Percentiles rank a stretch among this genome's conserved stretches.
Conservation (phyloP, 1,284 basidiomycete genomes). For the Malassezia equina region DNA sequence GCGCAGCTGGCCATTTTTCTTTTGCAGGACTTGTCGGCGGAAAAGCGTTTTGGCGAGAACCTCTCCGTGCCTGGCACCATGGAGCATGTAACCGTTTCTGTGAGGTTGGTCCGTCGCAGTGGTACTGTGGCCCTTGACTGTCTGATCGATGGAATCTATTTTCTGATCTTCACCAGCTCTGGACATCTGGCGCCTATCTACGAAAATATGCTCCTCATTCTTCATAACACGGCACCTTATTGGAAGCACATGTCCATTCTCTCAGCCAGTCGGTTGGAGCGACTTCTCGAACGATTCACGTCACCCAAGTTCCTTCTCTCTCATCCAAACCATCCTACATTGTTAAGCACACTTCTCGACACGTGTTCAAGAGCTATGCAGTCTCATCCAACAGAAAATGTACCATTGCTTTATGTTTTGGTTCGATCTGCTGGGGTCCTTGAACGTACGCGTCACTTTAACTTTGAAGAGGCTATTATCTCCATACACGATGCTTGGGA, state of each 20-base stretch:
- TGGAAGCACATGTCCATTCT: constrained; percentile 66
- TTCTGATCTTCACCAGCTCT: constrained; percentile 68
- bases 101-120: constrained; percentile 14
- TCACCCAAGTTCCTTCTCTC: constrained; percentile 77
- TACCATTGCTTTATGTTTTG: constrained; percentile 76
- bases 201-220: constrained; percentile 68
- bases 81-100: constrained; percentile 21
- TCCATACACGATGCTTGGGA: background rate
- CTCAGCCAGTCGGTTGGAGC: constrained; percentile 69
- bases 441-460: constrained; percentile 78
- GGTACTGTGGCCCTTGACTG: constrained; percentile 25
- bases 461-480: constrained; percentile 51
- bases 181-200: constrained; percentile 53
- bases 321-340: constrained; percentile 82
- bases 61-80: constrained; percentile 26
- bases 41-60: constrained; percentile 60
- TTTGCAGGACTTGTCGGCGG: constrained; percentile 77
- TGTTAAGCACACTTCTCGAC: constrained; percentile 87
- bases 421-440: constrained; percentile 70
- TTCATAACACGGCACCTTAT: constrained; percentile 77
- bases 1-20: constrained; percentile 82
- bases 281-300: constrained; percentile 79
- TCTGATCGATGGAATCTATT: constrained; percentile 64
- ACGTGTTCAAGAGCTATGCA: constrained; percentile 72
- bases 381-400: constrained; percentile 57